Evolutionary conservation across 1,284 basidiomycete genomes (phyloP).

Genomic region (Apiotrichum sp.): DNA sequence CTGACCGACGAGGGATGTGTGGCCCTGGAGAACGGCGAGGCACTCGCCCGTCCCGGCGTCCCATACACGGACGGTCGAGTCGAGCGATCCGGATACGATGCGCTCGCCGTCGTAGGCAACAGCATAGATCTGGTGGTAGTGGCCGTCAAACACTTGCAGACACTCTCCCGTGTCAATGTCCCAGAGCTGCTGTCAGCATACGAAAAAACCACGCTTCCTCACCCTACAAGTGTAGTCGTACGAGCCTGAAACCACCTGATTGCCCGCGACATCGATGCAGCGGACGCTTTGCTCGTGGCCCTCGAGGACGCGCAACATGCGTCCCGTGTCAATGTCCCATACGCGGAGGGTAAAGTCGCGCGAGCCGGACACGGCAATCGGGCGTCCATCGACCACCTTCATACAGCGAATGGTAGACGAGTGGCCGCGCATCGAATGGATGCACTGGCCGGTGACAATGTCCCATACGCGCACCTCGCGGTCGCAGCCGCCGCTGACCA

Average conservation of each 20-base stretch:
- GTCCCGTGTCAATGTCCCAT: slow-evolving; percentile 85
- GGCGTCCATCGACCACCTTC: slow-evolving; percentile 77
- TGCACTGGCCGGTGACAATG: slow-evolving; percentile 68
- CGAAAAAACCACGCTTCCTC: slow-evolving; percentile 36
- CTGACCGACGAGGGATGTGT: slow-evolving; percentile 90
- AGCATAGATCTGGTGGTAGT: slow-evolving; percentile 86
- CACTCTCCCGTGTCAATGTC: slow-evolving; percentile 78
- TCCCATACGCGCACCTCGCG: slow-evolving; percentile 89
- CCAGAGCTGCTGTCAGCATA: slow-evolving; percentile 58
- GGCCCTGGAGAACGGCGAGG: slow-evolving; percentile 80
- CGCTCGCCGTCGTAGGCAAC: slow-evolving; percentile 84
- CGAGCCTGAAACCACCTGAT: slow-evolving; percentile 75
- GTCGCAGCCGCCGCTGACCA: slow-evolving; percentile 91
- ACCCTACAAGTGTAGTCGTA: slow-evolving; percentile 81
- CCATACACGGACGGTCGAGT: slow-evolving; percentile 88
- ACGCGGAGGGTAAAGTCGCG: slow-evolving; percentile 80
- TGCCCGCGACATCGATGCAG: slow-evolving; percentile 80
- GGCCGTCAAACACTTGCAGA: slow-evolving; percentile 76
- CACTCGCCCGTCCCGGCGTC: slow-evolving; percentile 71
- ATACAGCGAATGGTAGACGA: slow-evolving; percentile 87
- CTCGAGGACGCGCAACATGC: slow-evolving; percentile 60
- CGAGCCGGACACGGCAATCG: slow-evolving; percentile 83
- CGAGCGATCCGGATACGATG: slow-evolving; percentile 81
- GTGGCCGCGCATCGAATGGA: slow-evolving; percentile 77
- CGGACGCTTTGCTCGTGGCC: slow-evolving; percentile 82